Evolutionary conservation across 257 asterid genomes (phyloP).

Genomic region (Primulina tabacum): DNA sequence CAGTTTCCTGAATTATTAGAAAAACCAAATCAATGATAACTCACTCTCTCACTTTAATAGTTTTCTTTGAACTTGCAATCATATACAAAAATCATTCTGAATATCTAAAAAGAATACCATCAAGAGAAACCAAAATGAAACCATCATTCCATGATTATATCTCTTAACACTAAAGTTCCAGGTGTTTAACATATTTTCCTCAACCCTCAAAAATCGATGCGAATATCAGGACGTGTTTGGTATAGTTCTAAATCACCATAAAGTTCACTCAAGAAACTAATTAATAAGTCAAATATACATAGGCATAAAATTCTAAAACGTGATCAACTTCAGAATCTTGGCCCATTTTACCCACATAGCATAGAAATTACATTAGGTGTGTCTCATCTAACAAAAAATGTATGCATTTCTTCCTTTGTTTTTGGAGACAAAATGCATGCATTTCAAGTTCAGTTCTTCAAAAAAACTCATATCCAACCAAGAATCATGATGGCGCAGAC

Average conservation of each 20-base stretch:
- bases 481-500: not conserved
- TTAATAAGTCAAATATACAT: no score
- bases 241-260: no score
- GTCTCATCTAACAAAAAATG: no score
- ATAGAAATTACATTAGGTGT: not conserved
- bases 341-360: not conserved
- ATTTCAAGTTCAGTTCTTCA: not conserved
- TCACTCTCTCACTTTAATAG: not conserved
- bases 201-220: no score
- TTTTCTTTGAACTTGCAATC: not conserved
- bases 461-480: not conserved
- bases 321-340: not conserved
- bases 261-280: no score
- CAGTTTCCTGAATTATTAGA: constrained; percentile 31
- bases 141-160: not conserved
- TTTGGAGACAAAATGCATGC: not conserved
- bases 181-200: no score
- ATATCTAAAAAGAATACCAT: not conserved
- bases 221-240: no score
- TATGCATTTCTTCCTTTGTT: not conserved
- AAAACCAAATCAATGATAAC: constrained; percentile 1
- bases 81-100: not conserved
- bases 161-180: no score
- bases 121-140: not conserved
- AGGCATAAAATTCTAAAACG: no score